phyloP scores from a whole-genome alignment of 108 stramenopile species.

The Cylindrotheca closterium region DNA sequence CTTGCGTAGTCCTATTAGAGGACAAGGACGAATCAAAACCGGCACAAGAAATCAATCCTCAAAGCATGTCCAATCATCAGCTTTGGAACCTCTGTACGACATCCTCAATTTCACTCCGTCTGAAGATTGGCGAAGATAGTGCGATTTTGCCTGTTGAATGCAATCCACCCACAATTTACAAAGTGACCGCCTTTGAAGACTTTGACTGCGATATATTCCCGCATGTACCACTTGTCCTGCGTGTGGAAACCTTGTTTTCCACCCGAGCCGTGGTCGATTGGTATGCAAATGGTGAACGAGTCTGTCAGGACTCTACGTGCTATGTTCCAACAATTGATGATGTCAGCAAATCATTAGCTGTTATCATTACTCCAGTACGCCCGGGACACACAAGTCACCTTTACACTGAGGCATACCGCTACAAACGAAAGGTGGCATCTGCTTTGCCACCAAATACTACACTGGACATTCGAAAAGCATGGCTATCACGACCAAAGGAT shows the following conservation, averaged over 20 bases:
- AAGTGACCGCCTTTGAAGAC: constrained; percentile 57
- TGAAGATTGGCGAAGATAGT: neutral
- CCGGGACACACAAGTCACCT: constrained; percentile 13
- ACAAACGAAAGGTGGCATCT: constrained; percentile 16
- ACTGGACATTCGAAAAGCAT: constrained; percentile 12
- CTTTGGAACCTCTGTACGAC: neutral
- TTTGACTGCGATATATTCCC: constrained; percentile 52
- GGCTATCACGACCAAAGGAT: constrained; percentile 8
- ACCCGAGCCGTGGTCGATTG: constrained; percentile 49
- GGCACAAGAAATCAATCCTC: too few species aligned
- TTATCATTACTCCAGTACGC: constrained; percentile 24
- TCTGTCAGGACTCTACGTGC: constrained; percentile 12
- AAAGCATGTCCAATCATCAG: constrained; percentile 5
- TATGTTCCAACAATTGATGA: constrained; percentile 31
- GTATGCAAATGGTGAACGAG: constrained; percentile 44
- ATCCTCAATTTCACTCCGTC: neutral
- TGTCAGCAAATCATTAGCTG: constrained; percentile 23
- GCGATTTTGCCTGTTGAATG: constrained; percentile 36
- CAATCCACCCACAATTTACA: constrained; percentile 56
- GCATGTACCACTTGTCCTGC: constrained; percentile 51
- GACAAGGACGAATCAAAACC: neutral
- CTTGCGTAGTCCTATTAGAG: neutral
- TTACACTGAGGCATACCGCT: constrained; percentile 40
- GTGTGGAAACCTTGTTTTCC: constrained; percentile 41
- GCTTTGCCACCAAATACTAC: constrained; percentile 21